phyloP scores from a whole-genome alignment of 805 yeast species.

The Jamesozyma lodderae region DNA sequence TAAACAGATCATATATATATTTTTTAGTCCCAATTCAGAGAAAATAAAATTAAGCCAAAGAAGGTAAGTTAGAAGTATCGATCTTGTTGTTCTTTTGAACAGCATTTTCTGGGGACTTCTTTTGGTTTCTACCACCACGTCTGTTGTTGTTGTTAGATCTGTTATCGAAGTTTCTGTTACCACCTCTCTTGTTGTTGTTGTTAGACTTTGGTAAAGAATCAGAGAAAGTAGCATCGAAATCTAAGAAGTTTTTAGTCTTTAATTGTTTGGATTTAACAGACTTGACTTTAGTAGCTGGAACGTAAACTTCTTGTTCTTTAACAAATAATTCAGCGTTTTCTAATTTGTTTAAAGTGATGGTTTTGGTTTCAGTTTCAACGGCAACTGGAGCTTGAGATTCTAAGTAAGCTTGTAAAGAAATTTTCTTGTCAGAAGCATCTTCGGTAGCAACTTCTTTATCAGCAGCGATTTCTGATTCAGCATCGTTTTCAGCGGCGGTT shows the following conservation, averaged over 20 bases:
- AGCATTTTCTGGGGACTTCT: constrained; percentile 24
- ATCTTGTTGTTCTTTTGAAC: constrained; percentile 32
- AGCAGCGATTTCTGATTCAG: constrained; percentile 50
- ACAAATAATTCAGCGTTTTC: constrained; percentile 50
- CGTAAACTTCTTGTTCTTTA: constrained; percentile 54
- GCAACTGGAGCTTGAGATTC: constrained; percentile 29
- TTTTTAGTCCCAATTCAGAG: too few species aligned
- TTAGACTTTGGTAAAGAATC: constrained; percentile 40
- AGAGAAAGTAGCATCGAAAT: constrained; percentile 62
- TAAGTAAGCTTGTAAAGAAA: constrained; percentile 82
- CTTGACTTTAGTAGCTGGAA: constrained; percentile 57
- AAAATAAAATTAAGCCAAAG: constrained; percentile 43
- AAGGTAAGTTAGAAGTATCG: constrained; percentile 65
- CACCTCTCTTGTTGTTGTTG: constrained; percentile 14
- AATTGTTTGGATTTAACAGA: constrained; percentile 59
- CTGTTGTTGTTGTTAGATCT: constrained; percentile 24
- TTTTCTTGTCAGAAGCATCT: constrained; percentile 36
- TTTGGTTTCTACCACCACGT: constrained; percentile 29
- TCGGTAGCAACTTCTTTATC: constrained; percentile 38
- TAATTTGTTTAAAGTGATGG: constrained; percentile 33
- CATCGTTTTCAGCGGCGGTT: constrained; percentile 52
- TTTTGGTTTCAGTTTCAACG: constrained; percentile 15
- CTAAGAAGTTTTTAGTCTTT: constrained; percentile 75
- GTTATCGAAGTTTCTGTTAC: constrained; percentile 7
- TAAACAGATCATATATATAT: too few species aligned